Evolutionary conservation across 352 stramenopile genomes (phyloP).

Genomic region (Pythium brassicae): DNA sequence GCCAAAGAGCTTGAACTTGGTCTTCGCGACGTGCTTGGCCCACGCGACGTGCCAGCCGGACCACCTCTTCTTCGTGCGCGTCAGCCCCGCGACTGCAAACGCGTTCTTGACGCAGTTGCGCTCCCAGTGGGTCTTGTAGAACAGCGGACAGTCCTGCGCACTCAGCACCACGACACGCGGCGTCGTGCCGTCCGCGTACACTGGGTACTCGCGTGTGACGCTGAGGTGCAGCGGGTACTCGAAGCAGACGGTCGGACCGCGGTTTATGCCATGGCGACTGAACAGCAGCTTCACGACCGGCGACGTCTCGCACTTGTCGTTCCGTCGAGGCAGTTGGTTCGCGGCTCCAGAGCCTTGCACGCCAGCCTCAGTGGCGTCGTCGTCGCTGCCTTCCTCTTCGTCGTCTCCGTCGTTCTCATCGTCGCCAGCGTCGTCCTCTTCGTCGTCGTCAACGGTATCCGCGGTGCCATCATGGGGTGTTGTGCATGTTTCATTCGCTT

Average conservation of each 20-base stretch:
- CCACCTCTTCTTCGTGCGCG: conserved; percentile 57
- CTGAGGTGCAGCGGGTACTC: conserved; percentile 80
- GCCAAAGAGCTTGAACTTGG: conserved; percentile 49
- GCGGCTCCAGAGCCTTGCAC: background rate
- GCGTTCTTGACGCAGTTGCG: conserved; percentile 92
- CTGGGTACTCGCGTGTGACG: conserved; percentile 33
- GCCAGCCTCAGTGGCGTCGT: conserved; percentile 10
- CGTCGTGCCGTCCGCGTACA: background rate
- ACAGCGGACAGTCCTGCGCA: conserved; percentile 29
- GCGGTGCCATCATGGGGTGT: too few species aligned
- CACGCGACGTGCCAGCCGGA: conserved; percentile 53
- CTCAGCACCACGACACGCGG: conserved; percentile 34
- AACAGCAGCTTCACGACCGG: conserved; percentile 46
- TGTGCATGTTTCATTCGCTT: background rate
- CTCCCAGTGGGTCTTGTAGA: conserved; percentile 89
- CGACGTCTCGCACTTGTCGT: conserved; percentile 32
- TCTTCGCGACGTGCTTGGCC: conserved; percentile 67
- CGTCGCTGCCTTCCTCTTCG: conserved; percentile 29
- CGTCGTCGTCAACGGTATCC: conserved; percentile 18
- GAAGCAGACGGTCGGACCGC: conserved; percentile 81
- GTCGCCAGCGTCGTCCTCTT: conserved; percentile 16
- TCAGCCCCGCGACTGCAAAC: conserved; percentile 72
- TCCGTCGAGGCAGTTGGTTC: conserved; percentile 2
- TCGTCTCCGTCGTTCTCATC: conserved; percentile 35
- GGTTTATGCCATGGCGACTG: conserved; percentile 39